A percentile compares a stretch with the other conserved stretches of the same genome.
Conservation (phyloP, 2,329 filamentous ascomycete genomes). For the Lasiodiplodia gonubiensis region DNA sequence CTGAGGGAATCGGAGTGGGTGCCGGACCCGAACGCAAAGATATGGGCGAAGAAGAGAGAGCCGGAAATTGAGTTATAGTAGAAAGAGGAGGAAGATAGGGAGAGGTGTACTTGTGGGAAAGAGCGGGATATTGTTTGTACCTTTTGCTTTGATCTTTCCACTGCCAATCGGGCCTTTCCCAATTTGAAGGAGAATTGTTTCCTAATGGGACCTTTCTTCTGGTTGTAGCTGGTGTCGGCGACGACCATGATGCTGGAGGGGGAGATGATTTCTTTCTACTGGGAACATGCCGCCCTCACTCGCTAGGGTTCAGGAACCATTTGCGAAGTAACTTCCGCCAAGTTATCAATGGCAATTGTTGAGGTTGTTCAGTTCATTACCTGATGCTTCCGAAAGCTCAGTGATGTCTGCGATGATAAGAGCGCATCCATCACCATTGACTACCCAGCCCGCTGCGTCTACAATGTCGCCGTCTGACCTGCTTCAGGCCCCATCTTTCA, state of each 20-base stretch:
- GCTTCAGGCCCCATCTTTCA: conserved; percentile 49
- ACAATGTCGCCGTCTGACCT: not conserved
- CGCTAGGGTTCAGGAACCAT: conserved; percentile 39
- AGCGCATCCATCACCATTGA: conserved; percentile 31
- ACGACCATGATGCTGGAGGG: conserved; percentile 51
- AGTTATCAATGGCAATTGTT: conserved; percentile 46
- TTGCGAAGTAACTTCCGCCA: conserved; percentile 43
- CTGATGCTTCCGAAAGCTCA: conserved; percentile 44
- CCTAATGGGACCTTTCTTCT: conserved; percentile 54
- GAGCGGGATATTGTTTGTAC: not conserved
- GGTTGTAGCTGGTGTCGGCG: conserved; percentile 57
- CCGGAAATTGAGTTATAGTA: not conserved
- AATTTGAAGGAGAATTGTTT: conserved; percentile 55
- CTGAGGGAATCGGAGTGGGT: conserved; percentile 7
- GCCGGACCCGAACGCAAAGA: conserved; percentile 10
- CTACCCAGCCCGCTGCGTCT: not conserved
- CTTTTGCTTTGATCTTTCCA: not conserved
- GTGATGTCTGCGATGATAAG: conserved; percentile 42
- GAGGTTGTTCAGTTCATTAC: conserved; percentile 56
- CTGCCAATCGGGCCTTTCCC: conserved; percentile 37
- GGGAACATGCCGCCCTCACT: conserved; percentile 46
- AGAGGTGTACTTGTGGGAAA: not conserved
- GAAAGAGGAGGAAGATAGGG: too few relatives aligned
- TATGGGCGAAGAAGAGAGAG: conserved; percentile 4
- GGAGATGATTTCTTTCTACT: conserved; percentile 30